These are phyloP conservation scores for Capronia epimyces DNA, from an alignment of 2,329 filamentous ascomycete genomes.

Conservation along the genomic window DNA sequence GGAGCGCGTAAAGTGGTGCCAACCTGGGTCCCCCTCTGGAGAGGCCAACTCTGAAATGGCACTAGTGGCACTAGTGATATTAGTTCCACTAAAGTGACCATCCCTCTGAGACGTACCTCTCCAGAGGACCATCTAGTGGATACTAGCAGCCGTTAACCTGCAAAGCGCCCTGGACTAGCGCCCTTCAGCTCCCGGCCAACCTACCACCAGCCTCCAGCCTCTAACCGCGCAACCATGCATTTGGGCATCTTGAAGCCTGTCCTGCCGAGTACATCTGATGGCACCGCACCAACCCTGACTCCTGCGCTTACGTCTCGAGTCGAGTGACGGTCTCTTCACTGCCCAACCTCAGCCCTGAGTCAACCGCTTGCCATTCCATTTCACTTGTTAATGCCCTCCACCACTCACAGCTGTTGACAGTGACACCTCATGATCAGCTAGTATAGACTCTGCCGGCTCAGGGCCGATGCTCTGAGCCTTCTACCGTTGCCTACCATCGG, in stretches of 20 bases:
- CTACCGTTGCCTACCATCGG: background rate
- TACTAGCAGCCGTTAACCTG: background rate
- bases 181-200: constrained; percentile 1
- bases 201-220: background rate
- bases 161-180: background rate
- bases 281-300: background rate
- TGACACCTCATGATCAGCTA: constrained; percentile 23
- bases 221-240: constrained; percentile 1
- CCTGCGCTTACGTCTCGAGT: background rate
- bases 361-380: constrained; percentile 9
- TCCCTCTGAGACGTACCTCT: background rate
- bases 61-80: background rate
- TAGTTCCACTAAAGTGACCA: background rate
- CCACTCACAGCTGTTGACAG: constrained; percentile 1
- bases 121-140: background rate
- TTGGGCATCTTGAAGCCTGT: background rate
- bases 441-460: constrained; percentile 16
- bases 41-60: background rate
- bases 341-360: constrained; percentile 13
- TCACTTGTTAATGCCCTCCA: constrained; percentile 5
- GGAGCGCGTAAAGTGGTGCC: constrained; percentile 11
- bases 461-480: constrained; percentile 23
- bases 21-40: background rate
- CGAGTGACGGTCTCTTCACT: background rate
- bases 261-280: background rate